phyloP scores from a whole-genome alignment of 2,329 filamentous ascomycete species.

The Pseudopyricularia cyperi region DNA sequence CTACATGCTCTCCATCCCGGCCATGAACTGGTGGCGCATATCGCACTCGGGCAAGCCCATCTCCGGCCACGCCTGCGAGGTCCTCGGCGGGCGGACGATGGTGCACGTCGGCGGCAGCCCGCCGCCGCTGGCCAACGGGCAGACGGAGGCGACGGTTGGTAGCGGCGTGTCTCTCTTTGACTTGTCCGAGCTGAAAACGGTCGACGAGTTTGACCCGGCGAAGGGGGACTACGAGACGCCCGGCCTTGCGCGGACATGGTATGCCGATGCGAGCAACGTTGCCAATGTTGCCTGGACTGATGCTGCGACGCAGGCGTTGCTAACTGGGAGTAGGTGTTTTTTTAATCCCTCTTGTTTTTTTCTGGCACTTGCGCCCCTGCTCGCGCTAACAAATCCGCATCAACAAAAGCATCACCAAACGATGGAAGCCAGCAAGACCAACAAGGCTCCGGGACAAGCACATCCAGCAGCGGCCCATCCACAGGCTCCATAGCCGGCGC shows the following conservation, averaged over 20 bases:
- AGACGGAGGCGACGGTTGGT: conserved; percentile 15
- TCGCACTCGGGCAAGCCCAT: conserved; percentile 10
- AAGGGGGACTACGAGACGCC: conserved; percentile 9
- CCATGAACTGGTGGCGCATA: conserved; percentile 21
- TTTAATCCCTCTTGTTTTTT: background rate
- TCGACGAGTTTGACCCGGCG: conserved; percentile 17
- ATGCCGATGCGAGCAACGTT: conserved; percentile 11
- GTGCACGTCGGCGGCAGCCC: conserved; percentile 22
- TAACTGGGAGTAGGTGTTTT: background rate
- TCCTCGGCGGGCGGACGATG: conserved; percentile 21
- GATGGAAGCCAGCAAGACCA: background rate
- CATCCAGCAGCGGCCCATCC: background rate
- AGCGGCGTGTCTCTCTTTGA: conserved; percentile 26
- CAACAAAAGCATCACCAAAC: background rate
- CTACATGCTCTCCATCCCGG: conserved; percentile 22
- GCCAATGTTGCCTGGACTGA: background rate
- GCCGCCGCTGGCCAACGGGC: conserved; percentile 9
- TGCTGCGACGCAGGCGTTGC: background rate
- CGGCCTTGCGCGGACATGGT: conserved; percentile 18
- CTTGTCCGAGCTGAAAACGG: conserved; percentile 22
- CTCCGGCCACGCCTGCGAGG: conserved; percentile 21
- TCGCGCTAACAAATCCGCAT: background rate
- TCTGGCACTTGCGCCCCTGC: background rate
- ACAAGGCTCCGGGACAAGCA: conserved; percentile 23
- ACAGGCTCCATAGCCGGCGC: conserved; percentile 53